These are phyloP conservation scores for Cryphonectria naterciae DNA, from an alignment of 2,329 filamentous ascomycete species.

Conservation along the genomic window DNA sequence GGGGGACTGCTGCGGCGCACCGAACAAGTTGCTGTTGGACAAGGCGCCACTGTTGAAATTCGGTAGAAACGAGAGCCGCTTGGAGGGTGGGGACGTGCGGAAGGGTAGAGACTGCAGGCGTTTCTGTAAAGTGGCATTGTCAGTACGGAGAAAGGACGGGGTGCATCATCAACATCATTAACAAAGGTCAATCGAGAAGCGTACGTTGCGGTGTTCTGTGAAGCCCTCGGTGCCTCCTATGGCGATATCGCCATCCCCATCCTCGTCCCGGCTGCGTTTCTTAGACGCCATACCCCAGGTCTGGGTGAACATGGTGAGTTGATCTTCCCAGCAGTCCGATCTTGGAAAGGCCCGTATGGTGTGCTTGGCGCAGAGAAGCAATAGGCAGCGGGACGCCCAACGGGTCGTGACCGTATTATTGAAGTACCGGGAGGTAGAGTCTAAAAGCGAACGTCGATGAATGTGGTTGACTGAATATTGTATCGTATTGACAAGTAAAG, in stretches of 20 bases:
- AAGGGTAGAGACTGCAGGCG: slow-evolving; percentile 57
- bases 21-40: slow-evolving; percentile 30
- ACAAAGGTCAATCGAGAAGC: slow-evolving; percentile 28
- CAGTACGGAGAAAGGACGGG: slow-evolving; percentile 7
- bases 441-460: slow-evolving; percentile 24
- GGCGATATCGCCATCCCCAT: slow-evolving; percentile 42
- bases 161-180: not conserved
- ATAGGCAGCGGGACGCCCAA: slow-evolving; percentile 7
- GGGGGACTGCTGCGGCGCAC: slow-evolving; percentile 34
- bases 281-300: slow-evolving; percentile 44
- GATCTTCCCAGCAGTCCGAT: slow-evolving; percentile 8
- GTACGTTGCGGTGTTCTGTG: slow-evolving; percentile 55
- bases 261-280: slow-evolving; percentile 53
- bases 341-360: slow-evolving; percentile 8
- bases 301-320: slow-evolving; percentile 43
- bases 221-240: slow-evolving; percentile 46
- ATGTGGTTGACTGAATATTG: slow-evolving; percentile 5
- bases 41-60: slow-evolving; percentile 33
- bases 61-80: slow-evolving; percentile 39
- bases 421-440: not conserved
- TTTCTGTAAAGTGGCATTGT: slow-evolving; percentile 47
- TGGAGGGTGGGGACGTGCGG: slow-evolving; percentile 49
- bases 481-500: not conserved
- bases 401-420: not conserved
- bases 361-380: not conserved